A percentile compares a stretch with the other conserved stretches of the same genome.
phyloP scores from a whole-genome alignment of 345 rosid genomes.

The Sapria himalayana region DNA sequence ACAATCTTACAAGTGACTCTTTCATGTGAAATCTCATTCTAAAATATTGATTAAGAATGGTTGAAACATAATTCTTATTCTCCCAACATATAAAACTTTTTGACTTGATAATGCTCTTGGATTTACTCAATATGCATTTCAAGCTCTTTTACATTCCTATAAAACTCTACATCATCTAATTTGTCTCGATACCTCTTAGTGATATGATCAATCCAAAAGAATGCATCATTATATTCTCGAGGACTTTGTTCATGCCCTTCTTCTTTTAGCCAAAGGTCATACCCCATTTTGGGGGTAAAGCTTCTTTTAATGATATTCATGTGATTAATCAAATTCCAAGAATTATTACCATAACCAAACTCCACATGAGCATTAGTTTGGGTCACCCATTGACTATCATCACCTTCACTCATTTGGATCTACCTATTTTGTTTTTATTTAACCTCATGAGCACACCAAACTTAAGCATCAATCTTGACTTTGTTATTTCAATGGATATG shows the following conservation, averaged over 20 bases:
- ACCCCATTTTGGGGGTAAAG: not conserved
- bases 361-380: not conserved
- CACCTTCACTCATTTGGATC: not conserved
- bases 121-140: not conserved
- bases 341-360: not conserved
- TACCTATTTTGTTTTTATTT: too few relatives aligned
- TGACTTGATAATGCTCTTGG: not conserved
- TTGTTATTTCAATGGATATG: too few relatives aligned
- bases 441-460: not conserved
- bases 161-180: not conserved
- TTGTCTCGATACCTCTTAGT: slow-evolving; percentile 2
- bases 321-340: not conserved
- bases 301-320: not conserved
- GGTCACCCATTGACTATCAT: not conserved
- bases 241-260: not conserved
- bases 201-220: slow-evolving; percentile 1
- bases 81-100: not conserved
- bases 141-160: not conserved
- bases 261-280: not conserved
- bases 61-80: slow-evolving; percentile 4
- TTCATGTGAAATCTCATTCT: not conserved
- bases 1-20: not conserved
- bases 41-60: not conserved
- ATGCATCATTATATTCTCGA: slow-evolving; percentile 3
- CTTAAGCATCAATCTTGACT: too few relatives aligned